Evolutionary conservation across 129 eudicot species (phyloP).

Genomic region (Chrysanthemum seticuspe): DNA sequence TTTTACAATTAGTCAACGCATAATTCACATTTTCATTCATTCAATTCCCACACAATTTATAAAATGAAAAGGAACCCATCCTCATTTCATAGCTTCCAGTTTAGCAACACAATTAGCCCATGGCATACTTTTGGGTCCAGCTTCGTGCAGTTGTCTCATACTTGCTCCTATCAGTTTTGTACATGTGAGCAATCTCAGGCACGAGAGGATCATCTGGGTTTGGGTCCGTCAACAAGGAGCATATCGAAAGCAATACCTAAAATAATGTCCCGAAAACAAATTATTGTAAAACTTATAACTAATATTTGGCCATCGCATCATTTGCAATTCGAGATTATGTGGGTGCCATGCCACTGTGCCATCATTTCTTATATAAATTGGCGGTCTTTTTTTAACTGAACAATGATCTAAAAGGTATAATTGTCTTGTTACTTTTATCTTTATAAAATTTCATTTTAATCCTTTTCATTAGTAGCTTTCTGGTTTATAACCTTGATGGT

Average conservation of each 20-base stretch:
- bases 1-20: conserved; percentile 30
- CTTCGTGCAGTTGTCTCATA: conserved; percentile 70
- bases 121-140: conserved; percentile 76
- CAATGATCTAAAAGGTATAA: too few relatives aligned
- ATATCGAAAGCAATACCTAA: conserved; percentile 58
- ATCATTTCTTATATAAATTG: not conserved
- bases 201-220: conserved; percentile 61
- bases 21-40: conserved; percentile 19
- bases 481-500: too few relatives aligned
- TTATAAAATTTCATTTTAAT: not conserved
- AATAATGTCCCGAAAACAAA: conserved; percentile 14
- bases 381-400: not conserved
- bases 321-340: not conserved
- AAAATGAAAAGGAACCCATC: conserved; percentile 34
- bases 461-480: too few relatives aligned
- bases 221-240: conserved; percentile 61
- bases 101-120: conserved; percentile 41
- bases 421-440: not conserved
- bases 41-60: conserved; percentile 26
- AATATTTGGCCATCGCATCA: not conserved
- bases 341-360: too few relatives aligned
- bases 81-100: conserved; percentile 23
- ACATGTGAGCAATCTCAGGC: conserved; percentile 75
- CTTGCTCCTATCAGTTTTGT: conserved; percentile 55
- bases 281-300: not conserved